Conservation (phyloP, 148 eudicot species). For the Amaranthus cruentus region DNA sequence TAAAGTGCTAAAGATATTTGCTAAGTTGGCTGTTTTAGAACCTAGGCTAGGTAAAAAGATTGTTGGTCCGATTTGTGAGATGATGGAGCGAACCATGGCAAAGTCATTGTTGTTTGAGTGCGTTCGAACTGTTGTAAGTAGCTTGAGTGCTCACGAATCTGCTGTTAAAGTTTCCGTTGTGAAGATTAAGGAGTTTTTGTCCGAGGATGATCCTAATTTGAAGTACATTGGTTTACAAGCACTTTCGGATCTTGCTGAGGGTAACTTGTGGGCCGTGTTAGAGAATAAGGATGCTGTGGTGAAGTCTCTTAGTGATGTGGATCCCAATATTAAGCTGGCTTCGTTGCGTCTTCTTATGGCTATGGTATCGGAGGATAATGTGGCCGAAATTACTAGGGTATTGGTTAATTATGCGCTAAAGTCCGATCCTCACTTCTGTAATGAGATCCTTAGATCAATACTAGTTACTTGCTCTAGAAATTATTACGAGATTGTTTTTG, state of each 20-base stretch:
- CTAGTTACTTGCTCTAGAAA: conserved; percentile 59
- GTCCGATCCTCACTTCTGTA: conserved; percentile 79
- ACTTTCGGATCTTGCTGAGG: conserved; percentile 43
- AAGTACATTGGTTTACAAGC: conserved; percentile 77
- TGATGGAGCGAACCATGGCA: conserved; percentile 59
- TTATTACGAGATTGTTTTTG: conserved; percentile 64
- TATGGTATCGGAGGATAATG: conserved; percentile 85
- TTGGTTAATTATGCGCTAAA: conserved; percentile 68
- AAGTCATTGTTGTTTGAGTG: conserved; percentile 87
- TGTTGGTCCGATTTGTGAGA: conserved; percentile 84
- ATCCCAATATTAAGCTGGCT: conserved; percentile 60
- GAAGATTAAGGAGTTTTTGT: conserved; percentile 61
- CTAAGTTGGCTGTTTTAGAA: conserved; percentile 68
- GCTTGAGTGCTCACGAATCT: conserved; percentile 60
- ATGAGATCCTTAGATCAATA: conserved; percentile 64
- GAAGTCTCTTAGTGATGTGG: conserved; percentile 64
- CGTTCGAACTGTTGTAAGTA: conserved; percentile 59
- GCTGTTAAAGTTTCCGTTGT: conserved; percentile 66
- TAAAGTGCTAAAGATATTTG: conserved; percentile 87
- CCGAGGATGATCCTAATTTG: conserved; percentile 68
- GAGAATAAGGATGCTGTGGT: conserved; percentile 75
- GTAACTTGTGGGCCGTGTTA: conserved; percentile 57
- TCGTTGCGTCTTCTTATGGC: conserved; percentile 73
- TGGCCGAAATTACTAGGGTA: conserved; percentile 57
- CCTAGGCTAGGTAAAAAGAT: conserved; percentile 80